Base-by-base conservation (phyloP, 495 filamentous ascomycete species). In the Penicillium canariense region DNA sequence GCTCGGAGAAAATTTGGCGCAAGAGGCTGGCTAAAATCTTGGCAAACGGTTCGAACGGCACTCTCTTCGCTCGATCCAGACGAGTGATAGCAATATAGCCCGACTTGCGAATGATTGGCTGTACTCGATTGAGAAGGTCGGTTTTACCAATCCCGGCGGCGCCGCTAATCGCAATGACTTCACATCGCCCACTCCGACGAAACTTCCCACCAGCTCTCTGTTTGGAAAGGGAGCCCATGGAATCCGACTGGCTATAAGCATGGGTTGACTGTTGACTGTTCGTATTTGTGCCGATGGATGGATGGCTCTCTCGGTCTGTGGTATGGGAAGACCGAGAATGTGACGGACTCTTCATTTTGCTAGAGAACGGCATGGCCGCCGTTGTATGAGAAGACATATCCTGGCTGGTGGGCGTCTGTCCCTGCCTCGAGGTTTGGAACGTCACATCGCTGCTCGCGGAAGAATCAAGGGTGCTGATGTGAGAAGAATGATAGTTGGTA, bases 1-100 rank as follows among this genome's bases (percentile, higher is more conserved):
- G 86, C 65, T 96, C 91, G 0, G 90, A 92, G 73, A 93, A 96
- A 7, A 95, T 91, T 60, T 96, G 91, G 45, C 90, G 87, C 56
- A 96, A 88, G 5, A 96, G 73, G 34, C 87, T 91, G 5, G 88
- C 88, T 54, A 96, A 73, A 2, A 92, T 73, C 61, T 87, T 88
- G 3, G 94, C 77, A 34, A 96, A 81, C 0, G 91, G 89, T 26
- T 91, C 90, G 65, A 93, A 96, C 3, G 91, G 89, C 1, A 87
- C 85, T 52, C 83, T 82, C 68, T 86, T 84, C 4, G 88, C 84
- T n/a, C 84, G 84, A 58, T 96, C 91, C 56, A 96, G 90, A 66
- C 91, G 92, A 17, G 90, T 85, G 31, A 86, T 86, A 0, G 89
- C 88, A 61, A 90, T 91, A 60, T 93, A 96, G 0, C 90, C 90